Conservation (phyloP, 2,329 filamentous ascomycete species). For the Xylariaceae sp. region DNA sequence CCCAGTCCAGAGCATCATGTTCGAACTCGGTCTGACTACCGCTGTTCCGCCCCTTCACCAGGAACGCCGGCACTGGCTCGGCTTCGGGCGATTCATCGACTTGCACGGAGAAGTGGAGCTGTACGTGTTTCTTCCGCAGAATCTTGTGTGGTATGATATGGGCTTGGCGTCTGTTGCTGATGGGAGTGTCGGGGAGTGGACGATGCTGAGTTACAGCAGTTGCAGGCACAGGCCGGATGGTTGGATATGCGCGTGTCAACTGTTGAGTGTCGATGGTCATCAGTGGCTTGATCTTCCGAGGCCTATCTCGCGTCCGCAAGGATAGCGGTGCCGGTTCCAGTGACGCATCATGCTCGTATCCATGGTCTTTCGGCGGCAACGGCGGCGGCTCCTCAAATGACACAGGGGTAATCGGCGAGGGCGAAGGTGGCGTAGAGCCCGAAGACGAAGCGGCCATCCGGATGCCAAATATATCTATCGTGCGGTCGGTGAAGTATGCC, state of each 20-base stretch:
- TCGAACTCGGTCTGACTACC: conserved; percentile 6
- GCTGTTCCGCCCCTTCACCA: not conserved
- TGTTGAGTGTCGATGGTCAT: no score
- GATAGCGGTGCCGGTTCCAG: conserved; percentile 13
- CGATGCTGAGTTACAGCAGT: no score
- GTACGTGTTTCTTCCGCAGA: conserved; percentile 15
- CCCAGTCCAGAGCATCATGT: conserved; percentile 30
- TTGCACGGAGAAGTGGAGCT: conserved; percentile 28
- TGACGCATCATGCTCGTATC: conserved; percentile 6
- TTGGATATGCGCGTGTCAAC: no score
- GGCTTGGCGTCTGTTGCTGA: conserved; percentile 1
- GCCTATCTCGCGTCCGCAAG: not conserved
- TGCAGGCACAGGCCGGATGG: not conserved
- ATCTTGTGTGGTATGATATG: conserved; percentile 10
- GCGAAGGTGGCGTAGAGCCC: not conserved
- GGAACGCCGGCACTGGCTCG: conserved; percentile 22
- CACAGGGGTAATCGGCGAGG: not conserved
- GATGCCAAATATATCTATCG: not conserved
- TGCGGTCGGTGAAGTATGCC: not conserved
- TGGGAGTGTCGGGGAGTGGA: not conserved
- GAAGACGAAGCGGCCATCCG: not conserved
- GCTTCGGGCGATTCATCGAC: conserved; percentile 27
- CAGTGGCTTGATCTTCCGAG: not conserved
- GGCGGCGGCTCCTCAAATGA: not conserved
- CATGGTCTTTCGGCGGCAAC: not conserved